These are phyloP conservation scores for Asterochloris erici DNA, from an alignment of 139 green algal genomes.

Conservation along the genomic window DNA sequence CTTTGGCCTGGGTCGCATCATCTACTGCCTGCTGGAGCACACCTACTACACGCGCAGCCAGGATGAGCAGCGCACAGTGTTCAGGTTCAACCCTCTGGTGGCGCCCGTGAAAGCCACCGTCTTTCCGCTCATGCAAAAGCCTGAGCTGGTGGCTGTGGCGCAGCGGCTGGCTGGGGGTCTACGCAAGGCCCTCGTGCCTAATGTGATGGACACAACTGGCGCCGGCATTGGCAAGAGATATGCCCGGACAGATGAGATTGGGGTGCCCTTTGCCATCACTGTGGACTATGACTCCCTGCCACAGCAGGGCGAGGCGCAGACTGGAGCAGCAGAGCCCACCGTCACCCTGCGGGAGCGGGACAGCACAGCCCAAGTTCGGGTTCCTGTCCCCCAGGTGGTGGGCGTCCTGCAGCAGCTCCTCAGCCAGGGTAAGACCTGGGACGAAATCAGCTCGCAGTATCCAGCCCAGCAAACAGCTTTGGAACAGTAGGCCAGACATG, in stretches of 20 bases:
- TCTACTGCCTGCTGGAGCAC: slow-evolving; percentile 99
- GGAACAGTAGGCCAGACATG: no score
- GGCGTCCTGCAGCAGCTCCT: slow-evolving; percentile 63
- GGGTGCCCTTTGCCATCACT: slow-evolving; percentile 94
- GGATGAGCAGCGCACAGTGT: slow-evolving; percentile 45
- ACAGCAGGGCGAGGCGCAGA: slow-evolving; percentile 4
- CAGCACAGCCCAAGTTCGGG: slow-evolving; percentile 73
- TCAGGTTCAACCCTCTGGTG: slow-evolving; percentile 86
- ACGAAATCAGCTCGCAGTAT: slow-evolving; percentile 71
- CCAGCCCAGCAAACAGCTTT: slow-evolving; percentile 49
- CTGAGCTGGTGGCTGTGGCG: slow-evolving; percentile 61
- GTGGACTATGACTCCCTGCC: slow-evolving; percentile 83
- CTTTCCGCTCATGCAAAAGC: slow-evolving; percentile 81
- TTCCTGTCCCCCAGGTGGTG: slow-evolving; percentile 71
- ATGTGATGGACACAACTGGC: slow-evolving; percentile 89
- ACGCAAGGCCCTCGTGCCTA: slow-evolving; percentile 64
- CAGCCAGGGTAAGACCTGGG: slow-evolving; percentile 64
- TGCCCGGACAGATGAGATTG: slow-evolving; percentile 91
- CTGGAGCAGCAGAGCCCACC: slow-evolving; percentile 46
- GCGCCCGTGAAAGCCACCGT: slow-evolving; percentile 96
- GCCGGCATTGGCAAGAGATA: slow-evolving; percentile 91
- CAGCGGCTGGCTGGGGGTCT: slow-evolving; percentile 53
- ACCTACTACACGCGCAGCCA: slow-evolving; percentile 82
- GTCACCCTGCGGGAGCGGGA: slow-evolving; percentile 96
- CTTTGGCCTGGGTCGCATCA: slow-evolving; percentile 97